Percentiles rank a stretch among this genome's conserved stretches.
Evolutionary conservation across 345 rosid species (phyloP).

Genomic region (Zanthoxylum bungeanum): DNA sequence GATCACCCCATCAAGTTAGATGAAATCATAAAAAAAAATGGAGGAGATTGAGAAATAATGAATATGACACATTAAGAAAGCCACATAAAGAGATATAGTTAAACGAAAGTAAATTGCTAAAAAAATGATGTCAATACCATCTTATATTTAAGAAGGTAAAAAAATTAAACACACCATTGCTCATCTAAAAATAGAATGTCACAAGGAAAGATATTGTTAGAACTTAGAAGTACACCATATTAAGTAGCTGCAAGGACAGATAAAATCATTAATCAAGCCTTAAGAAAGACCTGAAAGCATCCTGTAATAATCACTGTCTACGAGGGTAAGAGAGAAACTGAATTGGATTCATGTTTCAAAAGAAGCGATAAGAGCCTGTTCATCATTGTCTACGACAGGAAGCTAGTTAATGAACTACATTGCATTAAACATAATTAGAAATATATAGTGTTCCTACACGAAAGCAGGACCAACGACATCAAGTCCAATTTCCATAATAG

Average conservation of each 20-base stretch:
- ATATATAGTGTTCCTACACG: slow-evolving; percentile 52
- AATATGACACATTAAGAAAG: not conserved
- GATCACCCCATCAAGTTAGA: slow-evolving; percentile 10
- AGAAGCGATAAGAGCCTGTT: slow-evolving; percentile 6
- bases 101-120: not conserved
- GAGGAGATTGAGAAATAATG: not conserved
- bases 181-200: not conserved
- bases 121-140: not conserved
- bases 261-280: slow-evolving; percentile 12
- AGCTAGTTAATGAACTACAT: slow-evolving; percentile 33
- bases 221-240: not conserved
- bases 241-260: not conserved
- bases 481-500: slow-evolving; percentile 45
- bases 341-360: slow-evolving; percentile 18
- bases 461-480: slow-evolving; percentile 45
- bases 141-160: not conserved
- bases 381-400: slow-evolving; percentile 21
- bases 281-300: slow-evolving; percentile 10
- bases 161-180: not conserved
- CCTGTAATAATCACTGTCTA: slow-evolving; percentile 10
- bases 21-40: not conserved
- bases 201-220: not conserved
- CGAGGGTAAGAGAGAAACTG: slow-evolving; percentile 22
- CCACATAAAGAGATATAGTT: not conserved
- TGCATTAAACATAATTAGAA: slow-evolving; percentile 44